These are phyloP conservation scores for Aristolochia fimbriata DNA, from an alignment of 164 flowering plant species.

Conservation along the genomic window DNA sequence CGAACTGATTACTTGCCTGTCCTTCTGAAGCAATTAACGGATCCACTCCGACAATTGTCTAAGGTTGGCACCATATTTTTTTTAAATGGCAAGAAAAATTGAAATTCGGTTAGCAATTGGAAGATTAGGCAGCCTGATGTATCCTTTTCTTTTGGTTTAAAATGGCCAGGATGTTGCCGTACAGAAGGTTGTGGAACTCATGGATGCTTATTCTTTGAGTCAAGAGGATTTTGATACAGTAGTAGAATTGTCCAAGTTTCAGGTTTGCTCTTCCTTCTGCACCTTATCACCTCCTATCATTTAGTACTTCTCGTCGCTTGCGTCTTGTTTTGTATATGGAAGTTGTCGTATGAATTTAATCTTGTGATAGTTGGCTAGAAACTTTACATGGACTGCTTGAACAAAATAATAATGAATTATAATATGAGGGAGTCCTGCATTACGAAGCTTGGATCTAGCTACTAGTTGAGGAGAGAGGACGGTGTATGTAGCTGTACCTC, in stretches of 20 bases:
- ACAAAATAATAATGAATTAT: not conserved
- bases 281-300: no score
- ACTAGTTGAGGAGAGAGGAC: no score
- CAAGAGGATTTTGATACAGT: slow-evolving; percentile 86
- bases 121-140: not conserved
- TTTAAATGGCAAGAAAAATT: no score
- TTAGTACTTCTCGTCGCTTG: no score
- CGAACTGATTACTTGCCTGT: slow-evolving; percentile 71
- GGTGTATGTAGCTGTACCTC: no score
- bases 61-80: slow-evolving; percentile 44
- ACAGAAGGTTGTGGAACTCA: slow-evolving; percentile 68
- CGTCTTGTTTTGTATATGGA: no score
- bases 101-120: no score
- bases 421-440: not conserved
- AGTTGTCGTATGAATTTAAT: no score
- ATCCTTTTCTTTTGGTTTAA: not conserved
- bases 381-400: not conserved
- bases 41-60: slow-evolving; percentile 61
- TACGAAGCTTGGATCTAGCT: not conserved
- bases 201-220: slow-evolving; percentile 80
- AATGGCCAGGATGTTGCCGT: slow-evolving; percentile 79
- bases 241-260: slow-evolving; percentile 70
- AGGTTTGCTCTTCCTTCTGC: slow-evolving; percentile 29
- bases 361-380: not conserved
- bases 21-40: slow-evolving; percentile 55